Percentiles rank a stretch among this genome's conserved stretches.
Conservation (phyloP, 805 yeast genomes). For the Candida tibetensis region DNA sequence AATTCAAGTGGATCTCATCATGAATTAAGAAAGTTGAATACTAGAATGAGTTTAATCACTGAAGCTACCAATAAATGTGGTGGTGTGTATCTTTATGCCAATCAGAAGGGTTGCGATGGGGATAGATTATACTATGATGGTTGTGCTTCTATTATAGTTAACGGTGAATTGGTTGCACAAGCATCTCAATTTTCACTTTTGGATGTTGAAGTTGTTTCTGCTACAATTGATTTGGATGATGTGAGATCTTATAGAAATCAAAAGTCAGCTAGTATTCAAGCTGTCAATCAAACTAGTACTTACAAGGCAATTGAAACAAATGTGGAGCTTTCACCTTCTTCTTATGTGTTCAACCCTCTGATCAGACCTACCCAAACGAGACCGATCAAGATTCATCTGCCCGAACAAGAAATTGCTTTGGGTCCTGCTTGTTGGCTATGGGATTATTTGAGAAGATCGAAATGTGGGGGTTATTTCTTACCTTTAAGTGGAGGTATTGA, state of each 20-base stretch:
- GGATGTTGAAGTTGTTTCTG: slow-evolving; percentile 94
- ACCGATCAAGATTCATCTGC: slow-evolving; percentile 62
- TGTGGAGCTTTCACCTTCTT: slow-evolving; percentile 62
- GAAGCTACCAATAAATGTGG: slow-evolving; percentile 97
- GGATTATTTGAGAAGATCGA: slow-evolving; percentile 93
- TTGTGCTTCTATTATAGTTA: slow-evolving; percentile 89
- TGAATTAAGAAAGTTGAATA: slow-evolving; percentile 84
- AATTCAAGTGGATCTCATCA: slow-evolving; percentile 98
- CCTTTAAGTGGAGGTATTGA: slow-evolving; percentile 98
- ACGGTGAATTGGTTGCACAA: slow-evolving; percentile 90
- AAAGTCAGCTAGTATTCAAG: slow-evolving; percentile 76
- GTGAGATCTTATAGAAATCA: slow-evolving; percentile 79
- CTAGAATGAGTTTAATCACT: slow-evolving; percentile 76
- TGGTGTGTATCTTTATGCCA: slow-evolving; percentile 89
- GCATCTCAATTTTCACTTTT: slow-evolving; percentile 84
- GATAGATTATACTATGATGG: slow-evolving; percentile 97
- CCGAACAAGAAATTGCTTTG: slow-evolving; percentile 94
- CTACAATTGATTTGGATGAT: slow-evolving; percentile 90
- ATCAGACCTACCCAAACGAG: slow-evolving; percentile 55
- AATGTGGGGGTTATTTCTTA: slow-evolving; percentile 85
- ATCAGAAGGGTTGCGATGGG: slow-evolving; percentile 98
- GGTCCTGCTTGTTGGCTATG: slow-evolving; percentile 99
- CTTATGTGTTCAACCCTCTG: slow-evolving; percentile 56
- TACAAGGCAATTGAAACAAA: slow-evolving; percentile 61
- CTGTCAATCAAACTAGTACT: slow-evolving; percentile 41